phyloP scores from a whole-genome alignment of 306 rosid species.

The Lablab purpureus region DNA sequence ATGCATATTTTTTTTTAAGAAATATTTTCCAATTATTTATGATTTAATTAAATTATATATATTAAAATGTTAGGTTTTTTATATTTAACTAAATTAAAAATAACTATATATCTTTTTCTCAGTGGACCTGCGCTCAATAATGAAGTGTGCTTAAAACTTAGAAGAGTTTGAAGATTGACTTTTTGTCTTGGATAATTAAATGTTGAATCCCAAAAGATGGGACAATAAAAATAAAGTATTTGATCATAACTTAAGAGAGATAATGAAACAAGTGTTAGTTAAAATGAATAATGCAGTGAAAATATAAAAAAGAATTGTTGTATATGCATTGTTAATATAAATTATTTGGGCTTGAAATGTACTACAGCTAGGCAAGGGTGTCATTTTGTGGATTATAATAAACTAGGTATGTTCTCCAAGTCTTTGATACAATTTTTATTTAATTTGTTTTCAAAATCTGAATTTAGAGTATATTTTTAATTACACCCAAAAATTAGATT shows the following conservation, averaged over 20 bases:
- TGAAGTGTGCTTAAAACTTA: neutral
- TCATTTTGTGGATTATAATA: constrained; percentile 8
- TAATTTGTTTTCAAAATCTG: neutral
- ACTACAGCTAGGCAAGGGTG: constrained; percentile 10
- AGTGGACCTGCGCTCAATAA: neutral
- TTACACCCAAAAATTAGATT: too few species aligned
- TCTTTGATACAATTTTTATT: neutral
- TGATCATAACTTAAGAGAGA: neutral
- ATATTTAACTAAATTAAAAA: neutral
- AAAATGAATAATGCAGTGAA: neutral
- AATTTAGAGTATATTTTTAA: too few species aligned
- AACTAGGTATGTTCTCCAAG: neutral
- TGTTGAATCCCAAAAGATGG: constrained; percentile 13
- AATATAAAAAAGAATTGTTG: neutral
- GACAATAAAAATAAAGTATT: constrained; percentile 25
- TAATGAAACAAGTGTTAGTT: neutral
- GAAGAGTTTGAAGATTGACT: constrained; percentile 24
- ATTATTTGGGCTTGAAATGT: constrained; percentile 10
- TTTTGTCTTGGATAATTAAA: constrained; percentile 25
- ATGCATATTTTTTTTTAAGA: too few species aligned
- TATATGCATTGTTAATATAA: neutral
- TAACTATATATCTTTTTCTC: neutral
- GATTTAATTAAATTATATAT: too few species aligned
- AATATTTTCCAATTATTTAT: neutral
- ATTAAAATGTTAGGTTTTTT: neutral